A percentile compares a stretch with the other conserved stretches of the same genome.
Conservation (phyloP, 1,284 basidiomycete species). For the Tylopilus microsporus region DNA sequence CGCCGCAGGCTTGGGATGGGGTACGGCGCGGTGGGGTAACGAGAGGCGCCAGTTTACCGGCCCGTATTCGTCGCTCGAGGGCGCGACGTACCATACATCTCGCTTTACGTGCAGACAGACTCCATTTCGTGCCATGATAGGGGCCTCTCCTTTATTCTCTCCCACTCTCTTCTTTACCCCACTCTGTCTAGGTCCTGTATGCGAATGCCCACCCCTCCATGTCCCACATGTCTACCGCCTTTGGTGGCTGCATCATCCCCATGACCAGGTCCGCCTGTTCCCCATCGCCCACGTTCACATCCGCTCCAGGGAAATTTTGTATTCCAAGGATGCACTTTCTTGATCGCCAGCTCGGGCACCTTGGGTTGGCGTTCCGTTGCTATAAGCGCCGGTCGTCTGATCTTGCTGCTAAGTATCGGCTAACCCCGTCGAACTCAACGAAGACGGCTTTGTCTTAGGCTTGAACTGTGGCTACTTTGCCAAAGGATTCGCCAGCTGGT, state of each 20-base stretch:
- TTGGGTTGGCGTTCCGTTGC: conserved; percentile 64
- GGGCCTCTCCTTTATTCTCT: too few relatives aligned
- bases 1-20: too few relatives aligned
- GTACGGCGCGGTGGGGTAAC: too few relatives aligned
- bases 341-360: conserved; percentile 92
- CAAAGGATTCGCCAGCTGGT: conserved; percentile 81
- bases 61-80: too few relatives aligned
- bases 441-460: conserved; percentile 78
- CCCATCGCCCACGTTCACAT: neutral
- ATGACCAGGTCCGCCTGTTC: conserved; percentile 61
- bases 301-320: conserved; percentile 61
- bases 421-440: conserved; percentile 79
- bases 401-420: conserved; percentile 54
- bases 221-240: conserved; percentile 88
- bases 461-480: conserved; percentile 88
- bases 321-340: conserved; percentile 72
- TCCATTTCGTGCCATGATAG: too few relatives aligned
- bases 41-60: too few relatives aligned
- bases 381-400: neutral
- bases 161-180: conserved; percentile 3
- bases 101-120: too few relatives aligned
- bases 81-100: too few relatives aligned
- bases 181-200: conserved; percentile 50
- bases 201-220: conserved; percentile 86
- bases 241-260: conserved; percentile 87